Base-by-base conservation (phyloP, 2,329 filamentous ascomycete species). In the Myriosclerotinia scirpicola region DNA sequence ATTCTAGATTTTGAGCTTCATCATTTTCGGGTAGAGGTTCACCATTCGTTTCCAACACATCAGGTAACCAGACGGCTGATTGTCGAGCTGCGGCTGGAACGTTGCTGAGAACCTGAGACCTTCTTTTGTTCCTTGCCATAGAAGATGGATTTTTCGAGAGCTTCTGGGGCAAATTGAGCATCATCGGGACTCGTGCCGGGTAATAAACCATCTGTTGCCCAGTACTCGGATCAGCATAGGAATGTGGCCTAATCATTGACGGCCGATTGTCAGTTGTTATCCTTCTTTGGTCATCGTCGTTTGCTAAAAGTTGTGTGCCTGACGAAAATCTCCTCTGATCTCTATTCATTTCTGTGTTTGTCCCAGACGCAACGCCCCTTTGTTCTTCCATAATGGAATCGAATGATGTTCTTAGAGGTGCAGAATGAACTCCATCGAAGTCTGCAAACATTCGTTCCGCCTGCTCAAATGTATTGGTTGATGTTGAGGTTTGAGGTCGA, bases 181-280 rank as follows among this genome's bases (percentile, higher is more conserved):
- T 93, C 69, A 90, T 89, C 3, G 95, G 95, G 3, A 99, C 95
- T 1, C 92, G 93, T 3, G 95, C 95, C 17, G 95, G 95, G 77
- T 99, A 99, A 78, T 90, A 98, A 12, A 97, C 87, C 91, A 98
- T 97, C 72, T 88, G 83, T 71, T 94, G 87, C 5, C 87, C 89
- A 1, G 89, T 89, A 36, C 83, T 81, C 1, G 86, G 86, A 74
- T 88, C 83, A 73, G 86, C 79, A 76, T 87, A 89, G 0, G 87
- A 87, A 69, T 84, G 82, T 14, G 86, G 80, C 63, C 80, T 77
- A 30, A 70, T 74, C 42, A 74, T 76, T 22, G 73, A 73, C n/a
- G 70, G 54, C 60, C 68, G 66, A 61, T 67, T 67, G 3, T 36
- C 66, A n/a, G 65, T 58, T 42, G 62, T 55, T 14, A 59, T 48